These are phyloP conservation scores for Sporothrix globosa DNA, from an alignment of 2,329 filamentous ascomycete species.

Conservation along the genomic window DNA sequence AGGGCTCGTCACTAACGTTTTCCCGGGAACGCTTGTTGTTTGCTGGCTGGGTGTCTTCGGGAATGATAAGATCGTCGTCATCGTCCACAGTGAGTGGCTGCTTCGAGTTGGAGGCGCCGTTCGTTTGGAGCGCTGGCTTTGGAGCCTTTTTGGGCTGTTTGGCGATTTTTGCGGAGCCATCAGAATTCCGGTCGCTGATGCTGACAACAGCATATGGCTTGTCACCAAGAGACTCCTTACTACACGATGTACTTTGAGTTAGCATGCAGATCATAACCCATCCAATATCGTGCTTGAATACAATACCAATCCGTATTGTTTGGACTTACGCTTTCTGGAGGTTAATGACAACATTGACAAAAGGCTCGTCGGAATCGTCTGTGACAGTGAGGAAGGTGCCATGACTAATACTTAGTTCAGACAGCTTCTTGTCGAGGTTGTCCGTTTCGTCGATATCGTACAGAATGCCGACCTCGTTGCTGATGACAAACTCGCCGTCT, in stretches of 20 bases:
- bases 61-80: conserved; percentile 44
- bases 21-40: conserved; percentile 54
- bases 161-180: conserved; percentile 37
- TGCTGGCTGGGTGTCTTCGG: conserved; percentile 30
- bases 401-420: conserved; percentile 72
- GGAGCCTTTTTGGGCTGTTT: conserved; percentile 47
- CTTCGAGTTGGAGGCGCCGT: conserved; percentile 44
- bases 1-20: conserved; percentile 46
- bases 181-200: conserved; percentile 38
- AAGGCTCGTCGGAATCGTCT: conserved; percentile 74
- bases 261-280: not conserved
- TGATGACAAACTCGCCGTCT: conserved; percentile 71
- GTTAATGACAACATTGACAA: conserved; percentile 78
- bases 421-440: conserved; percentile 78
- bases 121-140: conserved; percentile 47
- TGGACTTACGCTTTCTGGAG: conserved; percentile 59
- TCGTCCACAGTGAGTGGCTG: conserved; percentile 40
- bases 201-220: conserved; percentile 58
- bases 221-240: conserved; percentile 49
- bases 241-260: not conserved
- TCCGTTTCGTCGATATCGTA: conserved; percentile 90
- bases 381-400: conserved; percentile 80
- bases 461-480: conserved; percentile 73
- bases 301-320: not conserved
- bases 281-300: not conserved